Conservation (phyloP, 768 basidiomycete genomes). For the Polyporus arcularius region DNA sequence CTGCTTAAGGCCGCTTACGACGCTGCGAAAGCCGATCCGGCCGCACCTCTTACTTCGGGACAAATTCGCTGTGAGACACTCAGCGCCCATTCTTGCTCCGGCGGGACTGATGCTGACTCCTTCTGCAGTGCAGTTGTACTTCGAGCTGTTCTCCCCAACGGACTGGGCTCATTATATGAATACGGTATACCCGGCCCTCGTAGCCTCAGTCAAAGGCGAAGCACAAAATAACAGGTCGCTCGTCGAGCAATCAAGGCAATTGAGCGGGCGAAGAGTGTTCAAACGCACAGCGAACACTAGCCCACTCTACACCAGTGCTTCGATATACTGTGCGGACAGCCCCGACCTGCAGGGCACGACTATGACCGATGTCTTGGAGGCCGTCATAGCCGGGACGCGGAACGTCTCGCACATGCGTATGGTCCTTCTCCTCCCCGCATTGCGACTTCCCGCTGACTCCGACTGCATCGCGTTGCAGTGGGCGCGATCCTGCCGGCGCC, state of each 20-base stretch:
- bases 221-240: too few species aligned
- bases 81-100: background rate
- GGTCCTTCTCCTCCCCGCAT: too few species aligned
- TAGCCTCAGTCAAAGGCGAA: too few species aligned
- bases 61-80: background rate
- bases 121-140: background rate
- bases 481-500: background rate
- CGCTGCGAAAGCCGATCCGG: background rate
- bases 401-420: background rate
- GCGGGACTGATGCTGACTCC: too few species aligned
- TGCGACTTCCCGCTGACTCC: background rate
- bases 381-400: background rate
- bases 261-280: too few species aligned
- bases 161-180: too few species aligned
- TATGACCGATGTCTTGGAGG: background rate
- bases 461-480: background rate
- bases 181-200: too few species aligned
- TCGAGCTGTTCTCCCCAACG: too few species aligned
- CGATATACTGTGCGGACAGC: background rate
- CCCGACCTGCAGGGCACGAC: background rate
- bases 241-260: too few species aligned
- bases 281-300: too few species aligned
- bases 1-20: background rate
- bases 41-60: background rate
- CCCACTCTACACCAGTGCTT: too few species aligned